These are phyloP conservation scores for Saturnispora dispora DNA, from an alignment of 805 yeast genomes.

Conservation along the genomic window DNA sequence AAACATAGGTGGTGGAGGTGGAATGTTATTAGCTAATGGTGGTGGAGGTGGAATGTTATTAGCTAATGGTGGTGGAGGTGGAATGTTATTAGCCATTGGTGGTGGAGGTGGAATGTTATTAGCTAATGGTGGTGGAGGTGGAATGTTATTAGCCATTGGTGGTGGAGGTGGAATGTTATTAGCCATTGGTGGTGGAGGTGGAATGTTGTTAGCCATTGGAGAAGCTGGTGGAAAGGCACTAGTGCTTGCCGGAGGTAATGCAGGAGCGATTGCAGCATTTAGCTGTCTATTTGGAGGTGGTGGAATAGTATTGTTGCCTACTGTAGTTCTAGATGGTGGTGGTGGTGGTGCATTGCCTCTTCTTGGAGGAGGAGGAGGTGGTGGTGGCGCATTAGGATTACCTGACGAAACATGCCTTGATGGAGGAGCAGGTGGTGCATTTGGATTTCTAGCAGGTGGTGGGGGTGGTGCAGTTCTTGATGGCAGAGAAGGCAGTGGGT, in stretches of 20 bases:
- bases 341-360: slow-evolving; percentile 13
- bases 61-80: slow-evolving; percentile 14
- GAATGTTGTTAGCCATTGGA: slow-evolving; percentile 14
- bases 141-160: slow-evolving; percentile 16
- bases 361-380: slow-evolving; percentile 18
- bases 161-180: slow-evolving; percentile 16
- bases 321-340: slow-evolving; percentile 15
- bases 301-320: slow-evolving; percentile 8
- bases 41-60: slow-evolving; percentile 14
- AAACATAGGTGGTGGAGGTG: slow-evolving; percentile 21
- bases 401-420: slow-evolving; percentile 24
- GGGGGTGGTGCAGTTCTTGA: slow-evolving; percentile 21
- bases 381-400: slow-evolving; percentile 15
- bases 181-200: slow-evolving; percentile 33
- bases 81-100: slow-evolving; percentile 13
- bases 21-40: slow-evolving; percentile 15
- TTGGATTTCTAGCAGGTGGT: slow-evolving; percentile 26
- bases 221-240: slow-evolving; percentile 16
- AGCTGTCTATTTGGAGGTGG: slow-evolving; percentile 13
- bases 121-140: slow-evolving; percentile 22
- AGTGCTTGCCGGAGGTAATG: slow-evolving; percentile 9
- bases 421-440: slow-evolving; percentile 40
- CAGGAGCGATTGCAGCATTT: slow-evolving; percentile 16
- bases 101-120: slow-evolving; percentile 23
- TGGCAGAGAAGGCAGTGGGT: slow-evolving; percentile 19